phyloP scores from a whole-genome alignment of 495 filamentous ascomycete species.

The Staphylotrichum tortipilum region DNA sequence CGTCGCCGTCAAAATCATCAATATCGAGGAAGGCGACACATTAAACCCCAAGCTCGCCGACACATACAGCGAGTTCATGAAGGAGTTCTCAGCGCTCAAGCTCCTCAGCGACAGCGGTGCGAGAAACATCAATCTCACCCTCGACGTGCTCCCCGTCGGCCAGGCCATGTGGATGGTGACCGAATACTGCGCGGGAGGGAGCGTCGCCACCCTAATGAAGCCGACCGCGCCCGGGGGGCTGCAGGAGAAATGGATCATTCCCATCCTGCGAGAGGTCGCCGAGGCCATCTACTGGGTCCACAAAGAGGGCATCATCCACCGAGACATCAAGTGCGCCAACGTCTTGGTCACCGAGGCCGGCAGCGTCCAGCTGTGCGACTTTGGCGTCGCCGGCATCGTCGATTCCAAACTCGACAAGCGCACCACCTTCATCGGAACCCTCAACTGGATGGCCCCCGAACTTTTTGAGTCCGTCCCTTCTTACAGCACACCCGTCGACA shows the following conservation, averaged over 20 bases:
- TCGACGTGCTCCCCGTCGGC: conserved; percentile 79
- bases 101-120: conserved; percentile 76
- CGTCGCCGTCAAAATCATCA: conserved; percentile 91
- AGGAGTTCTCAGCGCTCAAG: conserved; percentile 80
- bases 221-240: conserved; percentile 61
- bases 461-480: conserved; percentile 51
- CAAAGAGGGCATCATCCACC: conserved; percentile 85
- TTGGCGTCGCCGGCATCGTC: conserved; percentile 83
- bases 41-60: conserved; percentile 65
- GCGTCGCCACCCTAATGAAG: conserved; percentile 74
- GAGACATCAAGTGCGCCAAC: conserved; percentile 94
- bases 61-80: conserved; percentile 75
- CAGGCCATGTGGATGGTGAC: conserved; percentile 91
- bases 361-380: conserved; percentile 84
- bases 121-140: conserved; percentile 82
- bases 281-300: conserved; percentile 81
- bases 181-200: conserved; percentile 91
- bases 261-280: conserved; percentile 80
- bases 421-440: conserved; percentile 87
- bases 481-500: conserved; percentile 70
- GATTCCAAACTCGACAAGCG: conserved; percentile 79
- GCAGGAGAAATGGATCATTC: conserved; percentile 82
- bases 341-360: conserved; percentile 85
- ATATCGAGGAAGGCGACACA: conserved; percentile 81
- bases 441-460: conserved; percentile 96